Percentiles rank a stretch among this genome's conserved stretches.
phyloP scores from a whole-genome alignment of 2,329 filamentous ascomycete species.

The Fusarium sp. region DNA sequence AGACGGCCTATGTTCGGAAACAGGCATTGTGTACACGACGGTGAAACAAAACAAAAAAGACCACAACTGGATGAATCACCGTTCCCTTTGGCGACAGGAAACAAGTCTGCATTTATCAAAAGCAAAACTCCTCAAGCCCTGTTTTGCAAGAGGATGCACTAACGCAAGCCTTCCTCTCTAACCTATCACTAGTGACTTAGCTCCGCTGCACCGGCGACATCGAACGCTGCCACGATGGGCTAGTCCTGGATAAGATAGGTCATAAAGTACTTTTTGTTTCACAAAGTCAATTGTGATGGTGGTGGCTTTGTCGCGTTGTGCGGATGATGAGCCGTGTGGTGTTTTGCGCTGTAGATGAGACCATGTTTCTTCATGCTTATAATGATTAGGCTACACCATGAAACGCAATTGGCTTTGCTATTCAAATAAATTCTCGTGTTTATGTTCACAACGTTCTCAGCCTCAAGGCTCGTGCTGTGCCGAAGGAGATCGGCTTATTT shows the following conservation, averaged over 20 bases:
- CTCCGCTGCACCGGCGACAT: background rate
- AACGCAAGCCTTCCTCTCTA: background rate
- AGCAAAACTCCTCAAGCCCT: no score
- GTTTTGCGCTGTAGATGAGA: background rate
- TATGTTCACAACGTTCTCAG: no score
- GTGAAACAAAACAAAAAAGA: background rate
- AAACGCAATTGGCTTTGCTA: background rate
- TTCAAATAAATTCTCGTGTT: background rate
- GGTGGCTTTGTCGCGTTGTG: background rate
- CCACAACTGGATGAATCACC: no score
- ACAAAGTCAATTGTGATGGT: background rate
- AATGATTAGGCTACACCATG: background rate
- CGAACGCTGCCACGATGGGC: background rate
- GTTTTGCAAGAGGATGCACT: background rate
- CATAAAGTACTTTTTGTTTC: background rate
- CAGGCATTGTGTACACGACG: background rate
- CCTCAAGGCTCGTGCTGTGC: background rate
- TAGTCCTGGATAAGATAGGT: background rate
- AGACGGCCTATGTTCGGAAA: background rate
- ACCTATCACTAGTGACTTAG: background rate
- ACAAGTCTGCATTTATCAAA: constrained; percentile 2
- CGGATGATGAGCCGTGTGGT: background rate
- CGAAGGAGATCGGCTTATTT: background rate
- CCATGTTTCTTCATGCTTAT: background rate
- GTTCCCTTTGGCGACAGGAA: background rate